A percentile compares a stretch with the other conserved stretches of the same genome.
phyloP scores from a whole-genome alignment of 352 stramenopile species.

The Pseudoperonospora humuli region DNA sequence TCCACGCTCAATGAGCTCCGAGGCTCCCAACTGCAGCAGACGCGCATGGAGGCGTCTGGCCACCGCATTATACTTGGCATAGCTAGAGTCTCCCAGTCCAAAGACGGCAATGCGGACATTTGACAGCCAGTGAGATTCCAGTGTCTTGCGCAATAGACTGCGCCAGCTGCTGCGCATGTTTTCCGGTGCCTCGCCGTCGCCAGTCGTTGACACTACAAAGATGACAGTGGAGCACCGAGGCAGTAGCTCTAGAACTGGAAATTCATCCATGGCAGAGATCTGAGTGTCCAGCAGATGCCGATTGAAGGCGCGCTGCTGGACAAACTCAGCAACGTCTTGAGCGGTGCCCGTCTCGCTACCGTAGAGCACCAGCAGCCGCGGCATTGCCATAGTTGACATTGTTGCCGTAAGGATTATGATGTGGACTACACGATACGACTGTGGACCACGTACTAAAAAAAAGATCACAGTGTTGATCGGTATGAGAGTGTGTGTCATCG shows the following conservation, averaged over 20 bases:
- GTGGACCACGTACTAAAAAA: too few relatives aligned
- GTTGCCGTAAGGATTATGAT: neutral
- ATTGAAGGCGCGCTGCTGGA: slow-evolving; percentile 58
- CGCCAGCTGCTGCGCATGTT: slow-evolving; percentile 87
- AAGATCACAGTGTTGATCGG: too few relatives aligned
- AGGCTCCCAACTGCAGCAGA: slow-evolving; percentile 79
- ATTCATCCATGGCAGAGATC: slow-evolving; percentile 57
- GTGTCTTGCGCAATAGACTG: slow-evolving; percentile 77
- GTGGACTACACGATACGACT: neutral
- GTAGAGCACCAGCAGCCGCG: slow-evolving; percentile 82
- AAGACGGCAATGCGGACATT: slow-evolving; percentile 83
- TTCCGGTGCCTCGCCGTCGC: slow-evolving; percentile 87
- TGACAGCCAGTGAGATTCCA: slow-evolving; percentile 57
- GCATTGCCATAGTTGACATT: neutral
- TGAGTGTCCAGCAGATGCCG: slow-evolving; percentile 50
- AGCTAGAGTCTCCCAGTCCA: slow-evolving; percentile 88
- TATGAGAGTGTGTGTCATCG: too few relatives aligned
- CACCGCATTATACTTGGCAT: slow-evolving; percentile 90
- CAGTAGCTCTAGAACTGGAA: slow-evolving; percentile 43
- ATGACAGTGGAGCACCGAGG: slow-evolving; percentile 58
- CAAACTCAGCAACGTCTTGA: slow-evolving; percentile 79
- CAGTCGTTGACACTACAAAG: slow-evolving; percentile 88
- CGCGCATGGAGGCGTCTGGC: slow-evolving; percentile 77
- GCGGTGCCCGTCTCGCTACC: slow-evolving; percentile 86
- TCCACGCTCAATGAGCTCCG: slow-evolving; percentile 60